Conservation (phyloP, 2,329 filamentous ascomycete genomes). For the Alternaria longipes region DNA sequence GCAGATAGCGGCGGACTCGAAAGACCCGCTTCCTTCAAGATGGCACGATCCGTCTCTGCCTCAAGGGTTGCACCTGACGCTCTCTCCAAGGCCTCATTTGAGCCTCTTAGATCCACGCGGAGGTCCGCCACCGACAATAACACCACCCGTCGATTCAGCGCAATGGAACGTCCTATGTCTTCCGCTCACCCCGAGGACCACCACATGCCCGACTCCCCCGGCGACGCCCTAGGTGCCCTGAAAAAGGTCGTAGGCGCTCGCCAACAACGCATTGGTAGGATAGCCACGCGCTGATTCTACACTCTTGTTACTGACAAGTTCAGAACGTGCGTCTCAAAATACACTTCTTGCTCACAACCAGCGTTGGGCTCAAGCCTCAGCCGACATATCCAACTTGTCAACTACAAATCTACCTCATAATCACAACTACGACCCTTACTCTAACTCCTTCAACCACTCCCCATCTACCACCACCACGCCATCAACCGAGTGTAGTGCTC, state of each 20-base stretch:
- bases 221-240: constrained; percentile 53
- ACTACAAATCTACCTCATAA: constrained; percentile 23
- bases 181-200: constrained; percentile 33
- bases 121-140: constrained; percentile 27
- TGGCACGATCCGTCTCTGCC: constrained; percentile 43
- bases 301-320: constrained; percentile 24
- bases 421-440: constrained; percentile 47
- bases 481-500: constrained; percentile 62
- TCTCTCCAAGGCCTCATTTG: constrained; percentile 45
- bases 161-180: constrained; percentile 41
- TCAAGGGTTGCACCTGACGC: constrained; percentile 38
- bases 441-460: constrained; percentile 49
- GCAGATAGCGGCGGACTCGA: constrained; percentile 42
- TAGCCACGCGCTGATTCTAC: constrained; percentile 1
- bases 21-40: constrained; percentile 45
- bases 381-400: constrained; percentile 38
- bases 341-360: constrained; percentile 56
- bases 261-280: constrained; percentile 47
- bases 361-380: constrained; percentile 56
- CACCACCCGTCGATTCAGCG: constrained; percentile 42
- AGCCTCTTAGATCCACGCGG: constrained; percentile 38
- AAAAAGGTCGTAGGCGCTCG: constrained; percentile 53
- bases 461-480: constrained; percentile 63
- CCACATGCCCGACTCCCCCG: constrained; percentile 43
- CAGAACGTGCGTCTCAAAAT: constrained; percentile 46